These are phyloP conservation scores for Phallus indusiatus DNA, from an alignment of 768 basidiomycete species.

Conservation along the genomic window DNA sequence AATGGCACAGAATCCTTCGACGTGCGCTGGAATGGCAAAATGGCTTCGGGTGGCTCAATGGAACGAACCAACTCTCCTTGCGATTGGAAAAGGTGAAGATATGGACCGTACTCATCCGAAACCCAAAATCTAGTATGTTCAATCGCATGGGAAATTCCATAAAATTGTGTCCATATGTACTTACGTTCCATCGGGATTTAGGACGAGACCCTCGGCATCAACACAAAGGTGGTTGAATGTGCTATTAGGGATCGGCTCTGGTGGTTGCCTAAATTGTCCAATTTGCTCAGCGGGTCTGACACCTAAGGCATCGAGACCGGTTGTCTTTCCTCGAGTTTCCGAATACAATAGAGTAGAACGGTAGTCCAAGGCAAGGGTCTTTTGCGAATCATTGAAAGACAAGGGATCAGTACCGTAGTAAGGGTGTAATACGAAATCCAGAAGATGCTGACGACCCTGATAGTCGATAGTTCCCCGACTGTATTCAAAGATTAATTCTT, in stretches of 20 bases:
- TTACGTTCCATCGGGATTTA: conserved; percentile 49
- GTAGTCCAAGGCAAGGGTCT: conserved; percentile 45
- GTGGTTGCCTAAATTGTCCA: conserved; percentile 25
- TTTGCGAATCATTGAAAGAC: conserved; percentile 37
- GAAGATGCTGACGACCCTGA: conserved; percentile 47
- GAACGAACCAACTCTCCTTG: conserved; percentile 42
- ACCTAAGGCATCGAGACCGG: conserved; percentile 43
- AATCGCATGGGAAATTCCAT: neutral
- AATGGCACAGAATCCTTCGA: conserved; percentile 22
- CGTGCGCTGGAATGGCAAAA: conserved; percentile 34
- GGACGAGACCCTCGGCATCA: conserved; percentile 51
- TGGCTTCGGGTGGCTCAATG: conserved; percentile 49
- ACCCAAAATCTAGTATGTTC: conserved; percentile 40
- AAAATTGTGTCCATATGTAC: conserved; percentile 16
- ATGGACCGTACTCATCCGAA: conserved; percentile 63
- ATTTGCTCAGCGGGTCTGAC: conserved; percentile 29
- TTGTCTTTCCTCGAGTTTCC: conserved; percentile 39
- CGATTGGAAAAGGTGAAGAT: conserved; percentile 45
- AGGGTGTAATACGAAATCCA: conserved; percentile 51
- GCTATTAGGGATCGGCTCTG: conserved; percentile 36
- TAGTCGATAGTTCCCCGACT: conserved; percentile 51
- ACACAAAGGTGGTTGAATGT: conserved; percentile 37
- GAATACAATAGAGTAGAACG: conserved; percentile 37
- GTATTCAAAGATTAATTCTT: neutral
- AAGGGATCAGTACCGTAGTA: conserved; percentile 40